phyloP scores from a whole-genome alignment of 192 early-diverging fungal genomes.

The Entrophospora sp. region DNA sequence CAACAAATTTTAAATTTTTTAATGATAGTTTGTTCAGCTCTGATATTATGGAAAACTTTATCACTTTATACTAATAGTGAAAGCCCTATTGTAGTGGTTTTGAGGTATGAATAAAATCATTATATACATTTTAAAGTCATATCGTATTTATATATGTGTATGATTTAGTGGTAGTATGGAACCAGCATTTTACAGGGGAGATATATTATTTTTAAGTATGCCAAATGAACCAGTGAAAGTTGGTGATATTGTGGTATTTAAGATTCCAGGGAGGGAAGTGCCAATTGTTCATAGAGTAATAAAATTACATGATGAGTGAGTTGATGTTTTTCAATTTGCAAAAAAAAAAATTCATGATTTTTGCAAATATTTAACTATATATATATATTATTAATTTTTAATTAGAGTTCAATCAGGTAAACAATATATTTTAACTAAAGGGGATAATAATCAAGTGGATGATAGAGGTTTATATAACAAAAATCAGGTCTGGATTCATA shows the following conservation, averaged over 20 bases:
- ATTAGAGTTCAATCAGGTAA: conserved; percentile 52
- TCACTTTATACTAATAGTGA: conserved; percentile 82
- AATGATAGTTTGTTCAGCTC: conserved; percentile 82
- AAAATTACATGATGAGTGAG: conserved; percentile 80
- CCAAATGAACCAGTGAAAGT: conserved; percentile 63
- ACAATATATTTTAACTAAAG: conserved; percentile 91
- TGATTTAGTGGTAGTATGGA: conserved; percentile 84
- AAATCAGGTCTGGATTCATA: conserved; percentile 86
- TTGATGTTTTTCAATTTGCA: not conserved
- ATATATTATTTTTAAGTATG: conserved; percentile 81
- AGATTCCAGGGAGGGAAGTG: conserved; percentile 75
- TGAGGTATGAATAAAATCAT: too few species aligned
- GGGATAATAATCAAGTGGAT: conserved; percentile 87
- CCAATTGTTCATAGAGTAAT: conserved; percentile 97
- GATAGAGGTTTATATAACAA: conserved; percentile 84
- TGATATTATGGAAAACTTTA: conserved; percentile 96
- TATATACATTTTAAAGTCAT: not conserved
- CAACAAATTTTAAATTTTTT: conserved; percentile 79
- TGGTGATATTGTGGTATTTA: conserved; percentile 94
- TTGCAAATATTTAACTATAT: not conserved
- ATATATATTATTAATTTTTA: not conserved
- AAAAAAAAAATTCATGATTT: too few species aligned
- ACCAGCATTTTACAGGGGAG: conserved; percentile 90
- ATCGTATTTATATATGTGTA: not conserved
- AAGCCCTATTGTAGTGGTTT: conserved; percentile 93